Percentiles rank a stretch among this genome's conserved stretches.
Evolutionary conservation across 768 basidiomycete species (phyloP).

Genomic region (Boletus rufocinnamomeus): DNA sequence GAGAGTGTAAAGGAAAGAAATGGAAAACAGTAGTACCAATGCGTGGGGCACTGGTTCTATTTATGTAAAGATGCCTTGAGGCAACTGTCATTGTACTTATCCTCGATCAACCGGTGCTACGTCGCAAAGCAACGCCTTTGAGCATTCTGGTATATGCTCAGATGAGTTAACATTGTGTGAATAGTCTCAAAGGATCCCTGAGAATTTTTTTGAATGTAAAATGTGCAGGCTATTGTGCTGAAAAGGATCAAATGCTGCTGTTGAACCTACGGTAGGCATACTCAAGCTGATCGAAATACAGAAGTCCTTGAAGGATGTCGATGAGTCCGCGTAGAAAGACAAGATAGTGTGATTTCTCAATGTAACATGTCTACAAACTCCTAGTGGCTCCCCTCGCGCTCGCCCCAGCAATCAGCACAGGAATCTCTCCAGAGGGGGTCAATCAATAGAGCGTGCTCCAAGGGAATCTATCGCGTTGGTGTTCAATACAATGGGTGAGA

Average conservation of each 20-base stretch:
- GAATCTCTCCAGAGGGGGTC: not conserved
- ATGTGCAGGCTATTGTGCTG: not conserved
- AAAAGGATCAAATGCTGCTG: not conserved
- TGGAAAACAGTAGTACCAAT: not conserved
- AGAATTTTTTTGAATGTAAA: not conserved
- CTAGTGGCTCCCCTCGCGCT: not conserved
- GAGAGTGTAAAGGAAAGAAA: constrained; percentile 2
- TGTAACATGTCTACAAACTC: constrained; percentile 7
- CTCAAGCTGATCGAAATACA: no score
- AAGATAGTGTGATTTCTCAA: not conserved
- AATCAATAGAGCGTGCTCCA: constrained; percentile 2
- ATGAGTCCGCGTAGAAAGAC: not conserved
- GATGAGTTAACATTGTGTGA: not conserved
- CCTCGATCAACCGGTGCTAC: not conserved
- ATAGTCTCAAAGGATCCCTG: not conserved
- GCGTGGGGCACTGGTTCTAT: no score
- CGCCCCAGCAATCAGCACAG: constrained; percentile 6
- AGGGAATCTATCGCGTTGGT: constrained; percentile 1
- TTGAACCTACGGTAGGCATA: not conserved
- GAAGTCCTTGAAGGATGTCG: not conserved
- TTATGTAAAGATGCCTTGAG: not conserved
- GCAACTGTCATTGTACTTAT: not conserved
- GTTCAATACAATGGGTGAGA: constrained; percentile 7
- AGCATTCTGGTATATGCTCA: not conserved
- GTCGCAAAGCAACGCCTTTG: not conserved